Evolutionary conservation across 192 early-diverging fungal genomes (phyloP), one percentile per base, ranked within the genome.

Genomic region (Allomyces javanicus): DNA sequence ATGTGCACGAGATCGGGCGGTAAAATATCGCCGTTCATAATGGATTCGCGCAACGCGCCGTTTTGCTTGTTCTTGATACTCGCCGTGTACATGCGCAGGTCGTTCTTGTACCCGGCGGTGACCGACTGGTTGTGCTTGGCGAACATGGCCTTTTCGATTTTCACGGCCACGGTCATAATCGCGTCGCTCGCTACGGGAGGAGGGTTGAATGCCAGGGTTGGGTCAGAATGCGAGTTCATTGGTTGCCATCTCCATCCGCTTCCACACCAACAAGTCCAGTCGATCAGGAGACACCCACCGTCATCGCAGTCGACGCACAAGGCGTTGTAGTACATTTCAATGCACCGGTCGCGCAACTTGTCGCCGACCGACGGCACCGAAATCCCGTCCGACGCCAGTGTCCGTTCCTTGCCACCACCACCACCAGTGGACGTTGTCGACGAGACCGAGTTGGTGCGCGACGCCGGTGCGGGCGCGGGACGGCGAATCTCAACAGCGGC

Each of bases 11-110:
- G 83, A 7, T 75, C 72, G 25, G 83, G 76, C 12, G 81, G 72
- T 0, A 77, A 44, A n/a, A 94, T 71, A 9, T 83, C 77, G 5
- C 89, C 90, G 50, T 72, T 75, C 1, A 92, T 78, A 2, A 94
- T 78, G 24, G 74, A 74, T 27, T 80, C 77, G 64, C 88, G 77
- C 67, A 96, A 73, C 14, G 74, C 81, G 7, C 90, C 89, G 67
- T 95, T 91, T 64, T 73, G 78, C 69, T 86, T 92, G 67, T 83
- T 78, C 44, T 84, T 84, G 14, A 96, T 74, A 67, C 91, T 94
- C 64, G 85, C 73, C 24, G 82, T 81, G 33, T 95, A 78, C 27
- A 89, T 82, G 14, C 91, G 82, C 10, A 96, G 79, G 62, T 85
- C 82, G 25, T 73, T 75, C 65, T 87, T 87, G 73, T 95, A 96